A percentile compares a stretch with the other conserved stretches of the same genome.
phyloP scores from a whole-genome alignment of 192 early-diverging fungal species.

The Coemansia sp. region DNA sequence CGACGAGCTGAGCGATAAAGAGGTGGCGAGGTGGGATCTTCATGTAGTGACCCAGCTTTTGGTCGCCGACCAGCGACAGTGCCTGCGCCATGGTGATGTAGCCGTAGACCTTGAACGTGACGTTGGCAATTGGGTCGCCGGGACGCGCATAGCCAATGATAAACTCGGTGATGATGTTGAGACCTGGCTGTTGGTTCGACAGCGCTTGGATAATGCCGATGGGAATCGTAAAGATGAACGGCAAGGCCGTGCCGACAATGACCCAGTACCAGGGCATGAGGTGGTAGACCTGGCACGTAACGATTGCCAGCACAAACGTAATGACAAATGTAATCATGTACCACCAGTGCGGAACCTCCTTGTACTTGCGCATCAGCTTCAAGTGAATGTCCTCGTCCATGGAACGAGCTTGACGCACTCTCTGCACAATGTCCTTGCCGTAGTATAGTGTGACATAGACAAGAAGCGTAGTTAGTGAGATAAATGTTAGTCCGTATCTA shows the following conservation, averaged over 20 bases:
- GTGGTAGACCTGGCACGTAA: slow-evolving; percentile 50
- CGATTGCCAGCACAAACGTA: slow-evolving; percentile 46
- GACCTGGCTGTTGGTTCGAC: slow-evolving; percentile 74
- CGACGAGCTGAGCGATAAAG: slow-evolving; percentile 78
- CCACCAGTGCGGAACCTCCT: slow-evolving; percentile 81
- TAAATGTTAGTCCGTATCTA: slow-evolving; percentile 59
- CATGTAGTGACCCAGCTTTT: slow-evolving; percentile 82
- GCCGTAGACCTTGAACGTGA: slow-evolving; percentile 87
- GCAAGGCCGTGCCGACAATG: slow-evolving; percentile 63
- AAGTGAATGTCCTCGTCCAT: slow-evolving; percentile 75
- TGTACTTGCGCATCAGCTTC: slow-evolving; percentile 74
- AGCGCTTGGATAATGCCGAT: slow-evolving; percentile 83
- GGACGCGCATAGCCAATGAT: slow-evolving; percentile 77
- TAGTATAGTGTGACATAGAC: slow-evolving; percentile 68
- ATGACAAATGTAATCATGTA: slow-evolving; percentile 53
- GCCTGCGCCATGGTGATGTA: slow-evolving; percentile 79
- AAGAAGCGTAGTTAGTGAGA: slow-evolving; percentile 72
- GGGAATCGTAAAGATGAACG: slow-evolving; percentile 72
- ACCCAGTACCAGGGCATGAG: slow-evolving; percentile 75
- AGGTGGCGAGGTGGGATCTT: slow-evolving; percentile 82
- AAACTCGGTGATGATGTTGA: slow-evolving; percentile 88
- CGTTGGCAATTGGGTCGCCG: slow-evolving; percentile 80
- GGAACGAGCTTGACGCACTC: slow-evolving; percentile 62
- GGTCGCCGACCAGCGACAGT: slow-evolving; percentile 65
- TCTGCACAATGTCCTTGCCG: slow-evolving; percentile 68